Base-by-base conservation (phyloP, 257 asterid species). In the Solanum appendiculatum region DNA sequence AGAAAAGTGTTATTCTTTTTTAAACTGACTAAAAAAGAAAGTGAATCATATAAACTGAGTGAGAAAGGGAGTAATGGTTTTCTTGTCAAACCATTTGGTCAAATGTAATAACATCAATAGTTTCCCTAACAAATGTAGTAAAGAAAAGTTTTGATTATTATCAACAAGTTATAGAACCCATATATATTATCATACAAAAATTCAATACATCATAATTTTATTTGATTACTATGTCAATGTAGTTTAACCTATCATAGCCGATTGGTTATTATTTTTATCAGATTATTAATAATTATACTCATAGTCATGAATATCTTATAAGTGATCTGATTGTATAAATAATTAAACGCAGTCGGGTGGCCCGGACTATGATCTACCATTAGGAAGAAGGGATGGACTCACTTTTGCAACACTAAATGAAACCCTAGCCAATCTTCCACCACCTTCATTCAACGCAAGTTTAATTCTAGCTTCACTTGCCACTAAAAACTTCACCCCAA, bases 351-450 rank as follows among this genome's bases (percentile, higher is more conserved):
- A 94, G 98, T 89, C 94, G 3, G 96, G 96, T 25, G 98, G 98
- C 27, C 96, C 96, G 7, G 91, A 93, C 73, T 94, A 91, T 56
- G 44, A 37, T 3, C 83, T 95, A 9, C 98, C 98, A 5, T 84
- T 95, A n/a, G 98, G 97, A 29, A 87, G 98, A 44, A 92, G 92
- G 48, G 97, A 95, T 86, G 89, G 94, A 66, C 87, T 93, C 21
- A 86, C 6, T 69, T 93, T 91, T 63, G 95, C 98, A 23, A 90
- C 94, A 27, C 20, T 0, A 3, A 39, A 66, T 4, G 93, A 31
- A 33, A 94, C 97, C 20, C 86, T 90, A 44, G 91, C 91, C 74
- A 95, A 93, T 92, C 94, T 94, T 11, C 96, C 96, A 2, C 89
- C 94, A 16, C 95, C 98, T 3, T 27, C 94, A 4, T 82, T 87